Base-by-base conservation (phyloP, 306 rosid species). In the Prunus fruticosa region DNA sequence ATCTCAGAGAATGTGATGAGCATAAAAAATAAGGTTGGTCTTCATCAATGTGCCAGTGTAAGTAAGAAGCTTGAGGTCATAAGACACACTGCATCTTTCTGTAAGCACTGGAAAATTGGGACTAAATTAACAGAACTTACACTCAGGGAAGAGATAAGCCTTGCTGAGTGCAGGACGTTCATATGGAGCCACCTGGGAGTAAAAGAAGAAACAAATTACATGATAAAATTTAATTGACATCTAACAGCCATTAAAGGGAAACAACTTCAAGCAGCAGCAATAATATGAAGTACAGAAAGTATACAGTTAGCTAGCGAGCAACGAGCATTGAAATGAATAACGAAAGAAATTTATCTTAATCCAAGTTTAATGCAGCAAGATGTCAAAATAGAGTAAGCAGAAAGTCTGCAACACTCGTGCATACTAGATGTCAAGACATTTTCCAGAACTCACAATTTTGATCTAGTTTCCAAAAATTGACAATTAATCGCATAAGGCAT, bases 91-190 rank as follows among this genome's bases (percentile, higher is more conserved):
- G 52, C 27, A 2, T 45, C 46, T 16, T 64, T n/a, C 11, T 54
- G 67, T 32, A 62, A 19, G 7, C 9, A 38, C 27, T 3, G 5
- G 3, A 30, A 45, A 57, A 7, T 2, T 18, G 47, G 27, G 60
- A 45, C 1, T 58, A 19, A 52, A 49, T 18, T 16, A 27, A 20
- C 61, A 73, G 2, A 47, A 82, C 99, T 87, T 87, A 95, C 99
- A 95, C 70, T 92, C 97, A 12, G 99, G 99, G 53, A 92, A 89
- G 73, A 95, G 91, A 82, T 95, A 95, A 47, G 86, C 97, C 88
- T 95, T 95, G 93, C 99, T 95, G 49, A 95, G 94, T 54, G 97
- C 99, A 82, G 99, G 97, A 77, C 99, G 99, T 82, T 95, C 99
- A 66, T 95, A 95, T 41, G 99, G 99, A 67, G 97, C 97, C n/a